Base-by-base conservation (phyloP, 306 rosid species). In the Medicago ruthenica region DNA sequence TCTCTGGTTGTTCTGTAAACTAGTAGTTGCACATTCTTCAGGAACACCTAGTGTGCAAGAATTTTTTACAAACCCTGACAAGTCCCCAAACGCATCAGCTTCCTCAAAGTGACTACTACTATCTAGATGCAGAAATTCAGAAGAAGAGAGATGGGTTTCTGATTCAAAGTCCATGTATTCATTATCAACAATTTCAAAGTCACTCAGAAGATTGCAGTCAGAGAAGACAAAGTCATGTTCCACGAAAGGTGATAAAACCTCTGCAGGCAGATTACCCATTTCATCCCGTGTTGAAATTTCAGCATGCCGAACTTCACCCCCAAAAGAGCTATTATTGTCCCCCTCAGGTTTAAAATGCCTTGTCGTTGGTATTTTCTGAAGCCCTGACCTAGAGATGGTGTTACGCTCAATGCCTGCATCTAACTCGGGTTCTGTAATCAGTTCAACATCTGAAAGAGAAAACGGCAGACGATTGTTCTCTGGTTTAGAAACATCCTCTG, bases 401-500 rank as follows among this genome's bases (percentile, higher is more conserved):
- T 84, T 85, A 87, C 85, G 80, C 24, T 82, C 89, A 72, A 68
- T 40, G 67, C 87, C 86, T 69, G 70, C 70, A 81, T 81, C 89
- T 18, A 83, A 36, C 41, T 61, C 44, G 71, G 80, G 86, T 48
- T 85, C 93, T 24, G 85, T 71, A 47, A 93, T 74, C 55, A 86
- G 76, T 84, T 91, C 88, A 40, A 85, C 90, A 48, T 71, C 88
- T 37, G 92, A 70, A 37, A 88, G 90, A 70, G 93, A 77, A 81
- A 85, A 88, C 57, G 82, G 85, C 71, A 82, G 85, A 79, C 87
- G 90, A 86, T 86, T 86, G 70, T 75, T 55, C 60, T 89, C 91
- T 75, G 74, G 86, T 74, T 76, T 67, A 47, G 87, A 62, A 9
- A 57, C 83, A 76, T 86, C 91, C 50, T 81, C 85, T 58, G 61